Conservation (phyloP, 2,329 filamentous ascomycete genomes). For the Botrytis fragariae region DNA sequence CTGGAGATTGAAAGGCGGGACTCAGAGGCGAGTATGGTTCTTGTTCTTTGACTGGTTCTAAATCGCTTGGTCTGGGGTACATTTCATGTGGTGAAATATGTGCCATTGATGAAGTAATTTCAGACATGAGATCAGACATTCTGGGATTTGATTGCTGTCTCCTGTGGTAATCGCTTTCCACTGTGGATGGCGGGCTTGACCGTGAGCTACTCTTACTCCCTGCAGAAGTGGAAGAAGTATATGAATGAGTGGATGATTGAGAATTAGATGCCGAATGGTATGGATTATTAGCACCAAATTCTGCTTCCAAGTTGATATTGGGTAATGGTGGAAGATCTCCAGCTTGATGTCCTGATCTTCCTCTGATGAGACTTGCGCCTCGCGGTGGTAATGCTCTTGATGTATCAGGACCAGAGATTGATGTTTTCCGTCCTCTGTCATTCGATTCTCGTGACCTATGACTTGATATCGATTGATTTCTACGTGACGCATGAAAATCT, state of each 20-base stretch:
- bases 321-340: conserved; percentile 33
- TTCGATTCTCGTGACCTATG: not conserved
- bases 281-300: conserved; percentile 60
- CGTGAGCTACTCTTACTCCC: conserved; percentile 59
- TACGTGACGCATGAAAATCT: conserved; percentile 13
- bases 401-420: conserved; percentile 35
- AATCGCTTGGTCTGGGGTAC: not conserved
- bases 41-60: conserved; percentile 15
- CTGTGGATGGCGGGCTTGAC: conserved; percentile 52
- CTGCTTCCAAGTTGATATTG: conserved; percentile 53
- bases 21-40: conserved; percentile 21
- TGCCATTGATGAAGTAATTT: conserved; percentile 52
- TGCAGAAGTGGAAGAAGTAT: conserved; percentile 61
- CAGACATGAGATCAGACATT: conserved; percentile 54
- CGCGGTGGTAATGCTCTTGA: conserved; percentile 36
- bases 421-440: conserved; percentile 28
- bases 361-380: conserved; percentile 33
- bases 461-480: conserved; percentile 1
- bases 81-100: not conserved
- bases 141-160: conserved; percentile 43
- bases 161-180: conserved; percentile 33
- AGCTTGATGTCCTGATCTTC: conserved; percentile 26
- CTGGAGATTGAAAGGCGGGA: conserved; percentile 35
- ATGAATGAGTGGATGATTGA: conserved; percentile 62
- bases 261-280: conserved; percentile 65